Percentiles rank a stretch among this genome's conserved stretches.
Conservation (phyloP, 257 asterid species). For the Schizonepeta tenuifolia region DNA sequence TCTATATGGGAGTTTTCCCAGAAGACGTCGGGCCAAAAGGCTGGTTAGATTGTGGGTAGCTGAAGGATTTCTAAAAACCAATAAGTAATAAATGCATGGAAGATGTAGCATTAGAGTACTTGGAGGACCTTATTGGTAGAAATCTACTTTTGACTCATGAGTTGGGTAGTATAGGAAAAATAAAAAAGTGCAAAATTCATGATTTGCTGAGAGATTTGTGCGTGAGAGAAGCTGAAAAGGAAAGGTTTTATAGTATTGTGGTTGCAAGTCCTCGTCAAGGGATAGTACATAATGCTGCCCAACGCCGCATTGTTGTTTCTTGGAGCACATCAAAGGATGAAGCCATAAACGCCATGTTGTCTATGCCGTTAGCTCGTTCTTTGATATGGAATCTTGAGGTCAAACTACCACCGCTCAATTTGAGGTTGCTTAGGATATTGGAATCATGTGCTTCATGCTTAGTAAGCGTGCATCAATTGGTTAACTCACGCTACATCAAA, state of each 20-base stretch:
- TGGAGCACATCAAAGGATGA: not conserved
- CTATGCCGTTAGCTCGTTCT: not conserved
- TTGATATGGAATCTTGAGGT: not conserved
- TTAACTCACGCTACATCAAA: constrained; percentile 8
- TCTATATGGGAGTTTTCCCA: constrained; percentile 15
- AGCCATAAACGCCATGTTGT: not conserved
- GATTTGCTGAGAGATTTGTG: too few species aligned
- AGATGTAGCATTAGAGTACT: not conserved
- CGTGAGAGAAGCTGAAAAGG: too few species aligned
- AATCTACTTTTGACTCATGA: too few species aligned
- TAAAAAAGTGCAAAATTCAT: too few species aligned
- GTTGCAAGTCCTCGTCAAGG: too few species aligned
- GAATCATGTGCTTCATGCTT: not conserved
- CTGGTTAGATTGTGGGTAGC: not conserved
- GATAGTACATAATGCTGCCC: not conserved
- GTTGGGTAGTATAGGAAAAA: too few species aligned
- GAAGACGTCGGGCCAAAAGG: constrained; percentile 9
- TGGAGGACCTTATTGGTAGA: too few species aligned
- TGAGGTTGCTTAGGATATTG: constrained; percentile 13
- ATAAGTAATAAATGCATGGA: not conserved
- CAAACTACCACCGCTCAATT: not conserved
- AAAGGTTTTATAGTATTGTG: too few species aligned
- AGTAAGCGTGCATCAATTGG: not conserved
- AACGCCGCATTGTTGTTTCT: constrained; percentile 22
- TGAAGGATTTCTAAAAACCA: constrained; percentile 32